Base-by-base conservation (phyloP, 2,329 filamentous ascomycete genomes). In the Colletotrichum paranaense region DNA sequence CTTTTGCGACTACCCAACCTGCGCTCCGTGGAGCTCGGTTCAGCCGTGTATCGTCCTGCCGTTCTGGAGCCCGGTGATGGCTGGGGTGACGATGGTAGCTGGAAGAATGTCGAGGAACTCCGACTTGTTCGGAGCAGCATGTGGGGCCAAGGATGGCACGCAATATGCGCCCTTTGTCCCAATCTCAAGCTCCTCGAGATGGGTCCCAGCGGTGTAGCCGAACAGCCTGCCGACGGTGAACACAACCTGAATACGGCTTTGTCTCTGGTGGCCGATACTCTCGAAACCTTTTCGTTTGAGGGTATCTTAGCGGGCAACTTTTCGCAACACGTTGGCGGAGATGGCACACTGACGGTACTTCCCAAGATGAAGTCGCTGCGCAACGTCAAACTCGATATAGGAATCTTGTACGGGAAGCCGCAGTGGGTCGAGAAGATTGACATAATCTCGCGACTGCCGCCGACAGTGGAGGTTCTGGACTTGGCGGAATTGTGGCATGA, bases 91-190 rank as follows among this genome's bases (percentile, higher is more conserved):
- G 72, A 72, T 3, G 72, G 72, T 2, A 74, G 72, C 52, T 74
- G 72, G 72, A 74, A 72, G 62, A 72, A 72, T 28, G 72, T 74
- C 16, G 72, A 74, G 53, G 72, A 74, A 58, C 63, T 74, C 19
- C 68, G 72, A 5, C 68, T 74, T n/a, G 57, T 68, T 6, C 62
- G 72, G 28, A 74, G 72, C 35, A 72, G 68, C 62, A 74, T 74
- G 72, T 74, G 72, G 72, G 72, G 72, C 5, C 58, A 62, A 14
- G 72, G 72, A 4, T 74, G 72, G 72, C 72, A 74, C 28, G 63
- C 72, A 58, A 67, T 74, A 46, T 74, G 72, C 68, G 67, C 72
- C 8, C 32, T 74, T 28, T 74, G 72, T 57, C 72, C 72, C 24
- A 74, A 74, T 19, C 52, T 74, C 28, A 72, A 68, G 62, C 62